Evolutionary conservation across 331 rosid species (phyloP), one percentile per base, ranked within the genome.

Genomic region (Telfairia occidentalis): DNA sequence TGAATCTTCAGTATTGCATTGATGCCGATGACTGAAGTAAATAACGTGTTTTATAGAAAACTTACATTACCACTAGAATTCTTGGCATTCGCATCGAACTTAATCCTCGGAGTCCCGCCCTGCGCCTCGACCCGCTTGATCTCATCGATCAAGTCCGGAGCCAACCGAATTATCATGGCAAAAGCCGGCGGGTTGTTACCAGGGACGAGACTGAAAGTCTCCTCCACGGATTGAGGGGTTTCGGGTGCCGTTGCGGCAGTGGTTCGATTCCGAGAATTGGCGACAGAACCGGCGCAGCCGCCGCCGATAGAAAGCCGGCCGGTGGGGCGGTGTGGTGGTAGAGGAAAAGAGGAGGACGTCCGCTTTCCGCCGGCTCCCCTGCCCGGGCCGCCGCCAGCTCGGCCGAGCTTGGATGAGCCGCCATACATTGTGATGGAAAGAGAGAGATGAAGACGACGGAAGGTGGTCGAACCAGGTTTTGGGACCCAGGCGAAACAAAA

Each of bases 51-150:
- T 30, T 48, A 5, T 13, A 30, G 13, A 70, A 59, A 75, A 83
- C 92, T 80, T 78, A 91, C 97, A 78, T 94, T 91, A 54, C 97
- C 98, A 43, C 75, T 54, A 42, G 92, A 54, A 79, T 85, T 87
- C 9, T 82, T 80, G 0, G 88, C 88, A 19, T 82, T 40, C 29
- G 91, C 38, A 37, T 85, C 97, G 71, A 90, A 95, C 78, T 95
- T 95, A 84, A 95, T 84, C 35, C 93, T 85, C 43, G 98, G 86
- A 76, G 84, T 84, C 29, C 96, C 97, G 45, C 92, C 97, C 49
- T 83, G 90, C 53, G 92, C 85, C 77, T 95, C 98, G 55, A 86
- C 84, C 78, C 98, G 98, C 87, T 78, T 91, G 96, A 95, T 92
- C 90, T 91, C 97, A 26, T 95, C 97, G 11, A 90, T 90, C 81